phyloP scores from a whole-genome alignment of 805 yeast species.

The Candida tibetensis region DNA sequence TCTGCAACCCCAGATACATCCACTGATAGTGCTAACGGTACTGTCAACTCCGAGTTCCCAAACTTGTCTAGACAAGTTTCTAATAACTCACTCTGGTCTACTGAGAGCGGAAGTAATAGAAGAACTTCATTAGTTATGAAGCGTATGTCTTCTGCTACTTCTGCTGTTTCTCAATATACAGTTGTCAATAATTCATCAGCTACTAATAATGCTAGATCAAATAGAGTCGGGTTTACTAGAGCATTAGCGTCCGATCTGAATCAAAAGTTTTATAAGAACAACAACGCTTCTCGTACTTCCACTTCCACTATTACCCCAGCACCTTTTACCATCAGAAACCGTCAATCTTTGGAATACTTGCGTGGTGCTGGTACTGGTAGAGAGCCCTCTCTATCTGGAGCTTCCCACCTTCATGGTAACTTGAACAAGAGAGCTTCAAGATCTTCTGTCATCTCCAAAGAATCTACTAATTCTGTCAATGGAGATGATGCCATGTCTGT shows the following conservation, averaged over 20 bases:
- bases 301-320: conserved; percentile 1
- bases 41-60: conserved; percentile 2
- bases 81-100: conserved; percentile 36
- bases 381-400: background rate
- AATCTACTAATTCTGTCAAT: conserved; percentile 19
- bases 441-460: conserved; percentile 32
- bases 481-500: conserved; percentile 33
- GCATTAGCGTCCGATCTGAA: conserved; percentile 36
- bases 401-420: conserved; percentile 1
- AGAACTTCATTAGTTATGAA: conserved; percentile 29
- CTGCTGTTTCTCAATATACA: conserved; percentile 26
- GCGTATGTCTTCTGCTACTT: conserved; percentile 28
- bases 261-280: conserved; percentile 20
- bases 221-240: conserved; percentile 37
- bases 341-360: conserved; percentile 29
- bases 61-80: conserved; percentile 25
- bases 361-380: conserved; percentile 10
- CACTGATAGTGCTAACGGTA: background rate
- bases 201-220: conserved; percentile 15
- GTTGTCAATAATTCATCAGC: conserved; percentile 13
- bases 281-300: conserved; percentile 10
- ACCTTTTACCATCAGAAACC: conserved; percentile 2
- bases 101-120: conserved; percentile 25
- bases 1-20: conserved; percentile 2
- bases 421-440: conserved; percentile 34